These are phyloP conservation scores for Trypanosoma grayi DNA, from an alignment of 208 protist species.

Conservation along the genomic window DNA sequence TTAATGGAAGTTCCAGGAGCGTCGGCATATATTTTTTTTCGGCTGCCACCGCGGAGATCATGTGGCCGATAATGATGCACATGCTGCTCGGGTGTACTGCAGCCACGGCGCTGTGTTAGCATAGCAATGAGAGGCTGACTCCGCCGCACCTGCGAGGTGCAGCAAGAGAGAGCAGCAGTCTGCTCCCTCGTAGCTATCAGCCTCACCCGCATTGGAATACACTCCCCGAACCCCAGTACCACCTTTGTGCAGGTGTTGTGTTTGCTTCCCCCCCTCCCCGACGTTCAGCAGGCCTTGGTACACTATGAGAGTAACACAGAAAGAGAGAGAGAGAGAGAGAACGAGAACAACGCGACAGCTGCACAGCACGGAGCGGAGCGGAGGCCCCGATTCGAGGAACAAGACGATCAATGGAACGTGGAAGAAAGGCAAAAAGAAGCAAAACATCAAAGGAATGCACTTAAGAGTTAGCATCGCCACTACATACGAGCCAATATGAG, in stretches of 20 bases:
- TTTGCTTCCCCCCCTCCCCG: too few relatives aligned
- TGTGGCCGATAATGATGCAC: slow-evolving; percentile 5
- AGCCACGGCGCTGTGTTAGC: not conserved
- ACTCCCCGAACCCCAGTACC: too few relatives aligned
- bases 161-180: not conserved
- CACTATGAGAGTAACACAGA: not conserved
- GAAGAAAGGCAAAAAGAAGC: slow-evolving; percentile 17
- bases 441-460: slow-evolving; percentile 5
- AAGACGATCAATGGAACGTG: too few relatives aligned
- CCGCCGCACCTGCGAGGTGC: not conserved
- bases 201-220: too few relatives aligned
- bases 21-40: not conserved
- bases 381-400: too few relatives aligned
- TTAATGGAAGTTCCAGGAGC: not conserved
- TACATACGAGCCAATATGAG: too few relatives aligned
- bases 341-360: not conserved
- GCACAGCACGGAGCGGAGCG: too few relatives aligned
- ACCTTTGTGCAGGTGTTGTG: too few relatives aligned
- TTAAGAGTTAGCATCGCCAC: not conserved
- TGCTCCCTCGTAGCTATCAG: not conserved
- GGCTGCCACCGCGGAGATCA: not conserved
- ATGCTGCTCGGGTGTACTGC: not conserved
- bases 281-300: too few relatives aligned
- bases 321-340: not conserved
- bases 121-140: not conserved